Evolutionary conservation across 306 rosid genomes (phyloP), one percentile per base, ranked within the genome.

Genomic region (Spatholobus suberectus): DNA sequence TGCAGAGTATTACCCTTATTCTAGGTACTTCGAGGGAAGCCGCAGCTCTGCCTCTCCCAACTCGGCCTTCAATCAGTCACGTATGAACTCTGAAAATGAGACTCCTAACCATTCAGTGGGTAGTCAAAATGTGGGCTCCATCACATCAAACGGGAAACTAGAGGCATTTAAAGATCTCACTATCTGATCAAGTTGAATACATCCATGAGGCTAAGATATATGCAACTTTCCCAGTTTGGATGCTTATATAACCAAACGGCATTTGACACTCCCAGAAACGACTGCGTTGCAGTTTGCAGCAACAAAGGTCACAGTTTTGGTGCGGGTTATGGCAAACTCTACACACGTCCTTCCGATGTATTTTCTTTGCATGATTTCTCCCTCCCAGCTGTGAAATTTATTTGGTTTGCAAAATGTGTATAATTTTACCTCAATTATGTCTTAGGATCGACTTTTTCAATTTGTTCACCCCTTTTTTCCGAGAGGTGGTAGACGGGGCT

Each of bases 11-110:
- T 96, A 92, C 77, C 94, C 95, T 38, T 94, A 87, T 88, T 92
- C 98, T 44, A 89, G 92, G 2, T 92, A 88, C 85, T 94, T 96
- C 14, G 92, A 83, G 81, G 98, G 99, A 5, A 81, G 83, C 5
- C 67, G 26, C 66, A 91, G 97, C 91, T 92, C 99, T 83, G 97
- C 92, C 65, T 84, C 82, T 86, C 89, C 92, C 21, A 91, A 87
- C 73, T 86, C 94, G 2, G 86, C 74, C 62, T 86, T 88, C 83
- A 84, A 85, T 74, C 89, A 87, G 86, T 75, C 70, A 52, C 71
- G 83, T 40, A 90, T 85, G 74, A 87, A 85, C 75, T 70, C 91
- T 6, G 94, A 89, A 79, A 94, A 89, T 77, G 94, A 92, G 24
- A 88, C 65, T 58, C 75, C 67, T 8, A 76, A 87, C 81, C 87